These are phyloP conservation scores for Licmophora abbreviata DNA, from an alignment of 108 stramenopile species.

Conservation along the genomic window DNA sequence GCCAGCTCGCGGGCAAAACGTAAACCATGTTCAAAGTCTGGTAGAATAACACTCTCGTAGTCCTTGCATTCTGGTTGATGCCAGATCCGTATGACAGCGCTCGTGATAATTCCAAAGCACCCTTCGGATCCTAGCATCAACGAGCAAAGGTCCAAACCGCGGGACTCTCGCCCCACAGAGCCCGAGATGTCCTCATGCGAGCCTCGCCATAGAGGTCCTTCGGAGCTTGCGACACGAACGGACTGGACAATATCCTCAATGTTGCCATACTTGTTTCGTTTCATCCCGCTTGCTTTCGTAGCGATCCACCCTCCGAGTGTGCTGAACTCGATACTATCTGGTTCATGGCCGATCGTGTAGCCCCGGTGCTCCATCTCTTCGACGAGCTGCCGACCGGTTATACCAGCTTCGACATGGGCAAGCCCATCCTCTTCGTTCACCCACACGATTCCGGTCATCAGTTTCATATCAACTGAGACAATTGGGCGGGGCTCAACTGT, in stretches of 20 bases:
- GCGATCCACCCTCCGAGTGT: slow-evolving; percentile 96
- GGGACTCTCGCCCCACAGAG: slow-evolving; percentile 62
- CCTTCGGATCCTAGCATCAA: slow-evolving; percentile 91
- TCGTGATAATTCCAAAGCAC: slow-evolving; percentile 82
- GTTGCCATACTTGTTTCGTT: slow-evolving; percentile 90
- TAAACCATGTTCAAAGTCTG: slow-evolving; percentile 66
- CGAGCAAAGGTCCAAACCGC: slow-evolving; percentile 68
- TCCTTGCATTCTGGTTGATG: slow-evolving; percentile 56
- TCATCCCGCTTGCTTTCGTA: slow-evolving; percentile 95
- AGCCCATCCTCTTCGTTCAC: slow-evolving; percentile 82
- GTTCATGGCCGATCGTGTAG: slow-evolving; percentile 92
- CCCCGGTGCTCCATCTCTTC: slow-evolving; percentile 60
- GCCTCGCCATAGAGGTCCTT: slow-evolving; percentile 45
- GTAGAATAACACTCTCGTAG: slow-evolving; percentile 71
- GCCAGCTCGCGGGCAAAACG: slow-evolving; percentile 67
- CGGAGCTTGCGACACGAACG: slow-evolving; percentile 60
- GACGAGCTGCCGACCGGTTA: slow-evolving; percentile 68
- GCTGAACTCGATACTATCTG: slow-evolving; percentile 93
- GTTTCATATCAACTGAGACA: slow-evolving; percentile 85
- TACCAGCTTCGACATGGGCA: slow-evolving; percentile 84
- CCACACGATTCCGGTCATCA: slow-evolving; percentile 68
- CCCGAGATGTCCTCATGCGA: slow-evolving; percentile 10
- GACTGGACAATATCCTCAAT: slow-evolving; percentile 92
- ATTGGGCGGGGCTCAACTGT: slow-evolving; percentile 72
- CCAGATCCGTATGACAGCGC: slow-evolving; percentile 82